A percentile compares a stretch with the other conserved stretches of the same genome.
phyloP scores from a whole-genome alignment of 1,284 basidiomycete genomes.

The Tilletia setariae region DNA sequence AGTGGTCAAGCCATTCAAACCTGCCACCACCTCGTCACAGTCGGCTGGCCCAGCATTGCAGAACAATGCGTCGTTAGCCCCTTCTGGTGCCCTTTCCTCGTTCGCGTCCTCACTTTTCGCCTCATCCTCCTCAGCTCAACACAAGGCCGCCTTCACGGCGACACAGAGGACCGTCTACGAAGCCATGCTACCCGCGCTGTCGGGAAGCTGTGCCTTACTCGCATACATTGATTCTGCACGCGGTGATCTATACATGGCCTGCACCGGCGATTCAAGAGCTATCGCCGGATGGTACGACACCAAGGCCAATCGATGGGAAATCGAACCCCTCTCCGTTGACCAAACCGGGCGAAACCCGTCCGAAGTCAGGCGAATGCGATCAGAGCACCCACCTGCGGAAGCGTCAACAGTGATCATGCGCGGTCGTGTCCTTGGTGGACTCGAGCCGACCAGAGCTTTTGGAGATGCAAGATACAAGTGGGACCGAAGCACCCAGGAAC shows the following conservation, averaged over 20 bases:
- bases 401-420: constrained; percentile 74
- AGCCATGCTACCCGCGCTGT: constrained; percentile 47
- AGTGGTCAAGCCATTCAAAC: neutral
- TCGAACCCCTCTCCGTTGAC: constrained; percentile 88
- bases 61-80: neutral
- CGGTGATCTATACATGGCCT: constrained; percentile 61
- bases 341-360: constrained; percentile 88
- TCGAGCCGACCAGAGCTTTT: constrained; percentile 90
- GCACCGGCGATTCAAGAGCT: constrained; percentile 89
- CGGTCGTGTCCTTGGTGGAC: constrained; percentile 69
- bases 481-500: constrained; percentile 55
- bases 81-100: constrained; percentile 32
- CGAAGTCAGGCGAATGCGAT: constrained; percentile 72
- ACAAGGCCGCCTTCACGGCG: constrained; percentile 29
- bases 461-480: constrained; percentile 92
- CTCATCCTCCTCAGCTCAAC: constrained; percentile 29
- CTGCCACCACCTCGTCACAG: neutral
- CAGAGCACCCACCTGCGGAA: constrained; percentile 76
- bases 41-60: neutral
- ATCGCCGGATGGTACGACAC: constrained; percentile 81
- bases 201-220: constrained; percentile 49
- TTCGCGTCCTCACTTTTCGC: constrained; percentile 51
- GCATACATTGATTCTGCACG: constrained; percentile 51
- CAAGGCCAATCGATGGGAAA: constrained; percentile 66
- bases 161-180: constrained; percentile 50